Evolutionary conservation across 1,139 yeast species (phyloP), one percentile per base, ranked within the genome.

Genomic region (Hanseniaspora uvarum): DNA sequence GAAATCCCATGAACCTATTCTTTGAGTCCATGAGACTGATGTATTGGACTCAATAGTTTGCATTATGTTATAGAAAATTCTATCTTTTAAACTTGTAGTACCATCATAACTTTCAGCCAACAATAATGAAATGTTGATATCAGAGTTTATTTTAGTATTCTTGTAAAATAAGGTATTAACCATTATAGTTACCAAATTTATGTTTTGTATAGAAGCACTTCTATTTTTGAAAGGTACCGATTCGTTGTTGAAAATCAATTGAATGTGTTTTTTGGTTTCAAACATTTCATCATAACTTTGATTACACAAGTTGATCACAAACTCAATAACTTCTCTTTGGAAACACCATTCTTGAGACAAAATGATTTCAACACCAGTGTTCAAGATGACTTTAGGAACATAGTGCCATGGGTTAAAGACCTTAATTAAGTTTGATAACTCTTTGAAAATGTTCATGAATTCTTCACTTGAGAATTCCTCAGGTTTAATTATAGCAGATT

Each of bases 301-400:
- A 28, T 74, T 63, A 5, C 73, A 60, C 21, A 75, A 40, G 8
- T 76, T 61, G 37, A 70, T 66, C 5, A 71, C 68, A 60, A 80
- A 77, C 46, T 72, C 68, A 57, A 85, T 64, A 2, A 76, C 66
- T 16, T 65, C 65, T 1, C 61, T 62, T 18, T 68, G 62, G n/a
- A 67, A 59, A 3, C 78, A 62, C 83, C 86, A 84, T 46, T 68
- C 63, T 34, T 72, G 73, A 4, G 69, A 68, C 24, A 83, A 69
- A 4, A 83, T 65, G 16, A 78, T 86, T 64, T 86, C 94, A 36
- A 86, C 66, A 59, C 84, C 84, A 0, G 94, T 71, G 59, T 84
- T 82, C 14, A 85, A 58, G 41, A 81, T 70, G 5, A 72, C 63
- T 5, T 66, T 61, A 2, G 83, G 76, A 12, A 79, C 72, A 16